Base-by-base conservation (phyloP, 345 rosid genomes). In the Erodium maritimum region DNA sequence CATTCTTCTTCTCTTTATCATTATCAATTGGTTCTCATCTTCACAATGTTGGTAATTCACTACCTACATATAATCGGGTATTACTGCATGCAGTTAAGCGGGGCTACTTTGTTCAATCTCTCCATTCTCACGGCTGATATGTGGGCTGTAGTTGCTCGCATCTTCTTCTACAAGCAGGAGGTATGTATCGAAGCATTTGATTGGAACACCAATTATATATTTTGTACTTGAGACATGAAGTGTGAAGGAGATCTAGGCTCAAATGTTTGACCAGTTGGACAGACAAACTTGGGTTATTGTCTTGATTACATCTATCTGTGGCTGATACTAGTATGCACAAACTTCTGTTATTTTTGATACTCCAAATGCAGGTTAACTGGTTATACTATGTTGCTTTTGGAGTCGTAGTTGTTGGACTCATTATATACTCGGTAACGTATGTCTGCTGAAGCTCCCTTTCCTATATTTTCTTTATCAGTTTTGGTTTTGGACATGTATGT, bases 71-170 rank as follows among this genome's bases (percentile, higher is more conserved):
- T 22, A 6, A 11, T 18, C 17, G 22, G 24, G 17, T 5, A 1
- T 59, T 61, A 50, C 54, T 19, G 16, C 37, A 37, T 33, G 50
- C 75, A 79, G 85, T 64, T 73, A 71, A 67, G 90, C 21, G 90
- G 80, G 63, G 77, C 90, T 13, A 64, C 85, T 33, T 59, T 81
- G 77, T 79, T 77, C 69, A 81, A 75, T 62, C 85, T 84, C 17
- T 84, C 85, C 0, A 33, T 79, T 65, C 83, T 79, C 52, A 79
- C 85, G 2, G 60, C 80, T 7, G 85, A 79, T 37, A 79, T 77
- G 90, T 84, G 91, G 91, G 82, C 79, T 0, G 85, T 76, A 7
- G 67, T 76, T 6, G 1, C 81, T 57, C 77, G 80, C 60, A 67
- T 79, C 23, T 75, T 64, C 60, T 64, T 81, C 73, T 84, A 79